Base-by-base conservation (phyloP, 176 grass and related monocot species). In the Olyra latifolia region DNA sequence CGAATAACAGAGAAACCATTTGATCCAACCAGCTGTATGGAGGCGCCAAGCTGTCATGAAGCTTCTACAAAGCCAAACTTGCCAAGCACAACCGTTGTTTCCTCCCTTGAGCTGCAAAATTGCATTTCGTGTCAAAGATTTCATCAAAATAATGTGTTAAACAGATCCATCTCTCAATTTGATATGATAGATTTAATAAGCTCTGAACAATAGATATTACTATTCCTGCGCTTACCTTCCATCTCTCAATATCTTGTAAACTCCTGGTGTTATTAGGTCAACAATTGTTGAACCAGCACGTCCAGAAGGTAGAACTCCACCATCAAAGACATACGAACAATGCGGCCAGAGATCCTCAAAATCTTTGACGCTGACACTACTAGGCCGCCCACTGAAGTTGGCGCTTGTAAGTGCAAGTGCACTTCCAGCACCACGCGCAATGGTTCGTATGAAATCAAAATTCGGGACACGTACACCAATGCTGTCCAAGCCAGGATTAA, bases 241-340 rank as follows among this genome's bases (percentile, higher is more conserved):
- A 84, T 86, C 80, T 85, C 96, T 91, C 53, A 99, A 7, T 83
- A 99, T 93, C 84, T 86, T 99, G 88, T 91, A 99, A 10, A 86
- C 52, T 71, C 96, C 88, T 57, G 84, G 92, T 53, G 71, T 91
- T 60, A 85, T 71, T 46, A 95, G 75, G 80, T 95, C 96, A 50
- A 99, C 88, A 53, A 99, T 89, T 79, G 96, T 99, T 80, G 96
- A 99, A 66, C 92, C 96, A 85, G 92, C 90, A 74, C 84, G 88
- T 10, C 88, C 92, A 76, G 90, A 91, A 70, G 96, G 88, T 75
- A 99, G 86, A 64, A 85, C 48, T 29, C 90, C 96, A 79, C 88
- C 88, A 79, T 99, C 96, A 86, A 85, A 99, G 14, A 95, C 90
- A 88, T 82, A 94, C 58, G 90, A 71, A 72, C 96, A 99, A 49